A percentile compares a stretch with the other conserved stretches of the same genome.
These are phyloP conservation scores for Bothriochloa decipiens DNA, from an alignment of 176 grass and related monocot genomes.

Conservation along the genomic window DNA sequence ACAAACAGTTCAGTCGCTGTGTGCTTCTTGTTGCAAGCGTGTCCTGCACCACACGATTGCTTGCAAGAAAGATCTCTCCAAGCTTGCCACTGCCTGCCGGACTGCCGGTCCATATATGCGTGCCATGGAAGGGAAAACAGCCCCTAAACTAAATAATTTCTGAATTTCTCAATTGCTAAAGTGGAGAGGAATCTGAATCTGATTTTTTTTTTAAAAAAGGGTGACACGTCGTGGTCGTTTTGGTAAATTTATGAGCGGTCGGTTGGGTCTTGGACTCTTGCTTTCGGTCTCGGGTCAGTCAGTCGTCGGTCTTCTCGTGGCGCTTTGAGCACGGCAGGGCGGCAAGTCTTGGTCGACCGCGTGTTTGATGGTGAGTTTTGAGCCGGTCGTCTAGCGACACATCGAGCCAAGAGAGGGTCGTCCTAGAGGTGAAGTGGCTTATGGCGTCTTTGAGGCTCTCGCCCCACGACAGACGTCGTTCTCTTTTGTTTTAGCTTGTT, in stretches of 20 bases:
- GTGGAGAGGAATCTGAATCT: background rate
- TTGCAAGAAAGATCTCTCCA: conserved; percentile 29
- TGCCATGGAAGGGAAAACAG: background rate
- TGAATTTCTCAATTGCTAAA: background rate
- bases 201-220: background rate
- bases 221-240: background rate
- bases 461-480: no score
- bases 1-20: background rate
- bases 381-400: background rate
- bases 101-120: background rate
- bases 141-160: background rate
- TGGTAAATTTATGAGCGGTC: background rate
- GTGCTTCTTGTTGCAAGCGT: background rate
- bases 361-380: background rate
- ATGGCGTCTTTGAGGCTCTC: no score
- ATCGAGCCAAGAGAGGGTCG: no score
- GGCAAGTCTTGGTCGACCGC: background rate
- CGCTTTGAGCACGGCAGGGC: background rate
- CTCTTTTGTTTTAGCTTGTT: no score
- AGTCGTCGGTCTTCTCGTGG: conserved; percentile 16
- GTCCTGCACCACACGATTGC: conserved; percentile 13
- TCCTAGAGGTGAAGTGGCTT: no score
- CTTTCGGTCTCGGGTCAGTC: background rate
- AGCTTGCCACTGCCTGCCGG: no score
- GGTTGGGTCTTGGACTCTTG: background rate